Evolutionary conservation across 2,329 filamentous ascomycete species (phyloP).

Genomic region (Neopestalotiopsis rosae): DNA sequence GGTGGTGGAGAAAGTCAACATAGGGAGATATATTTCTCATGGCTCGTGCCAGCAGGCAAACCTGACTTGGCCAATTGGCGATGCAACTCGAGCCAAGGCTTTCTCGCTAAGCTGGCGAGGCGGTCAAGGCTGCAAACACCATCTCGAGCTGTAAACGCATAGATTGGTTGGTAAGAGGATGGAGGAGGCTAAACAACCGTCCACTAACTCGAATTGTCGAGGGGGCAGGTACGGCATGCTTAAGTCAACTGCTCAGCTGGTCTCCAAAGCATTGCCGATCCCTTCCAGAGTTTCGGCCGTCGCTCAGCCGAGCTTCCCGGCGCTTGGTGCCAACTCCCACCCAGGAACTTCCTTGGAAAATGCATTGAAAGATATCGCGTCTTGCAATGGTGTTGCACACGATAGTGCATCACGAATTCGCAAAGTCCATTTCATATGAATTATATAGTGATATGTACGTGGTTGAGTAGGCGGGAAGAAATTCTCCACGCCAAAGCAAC

Average conservation of each 20-base stretch:
- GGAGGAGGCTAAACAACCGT: not conserved
- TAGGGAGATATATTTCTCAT: not conserved
- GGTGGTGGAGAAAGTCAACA: constrained; percentile 1
- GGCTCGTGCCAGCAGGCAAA: not conserved
- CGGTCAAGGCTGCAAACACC: constrained; percentile 7
- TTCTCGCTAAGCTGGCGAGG: not conserved
- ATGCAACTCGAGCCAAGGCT: not conserved
- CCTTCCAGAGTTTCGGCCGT: not conserved
- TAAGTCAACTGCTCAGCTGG: not conserved
- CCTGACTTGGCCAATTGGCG: not conserved
- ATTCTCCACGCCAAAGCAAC: not conserved
- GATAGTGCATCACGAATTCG: not conserved
- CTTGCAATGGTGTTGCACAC: not conserved
- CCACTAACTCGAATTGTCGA: not conserved
- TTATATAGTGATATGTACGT: not conserved
- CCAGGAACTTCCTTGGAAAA: not conserved
- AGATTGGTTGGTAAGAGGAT: not conserved
- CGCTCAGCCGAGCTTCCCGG: not conserved
- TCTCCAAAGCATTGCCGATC: not conserved
- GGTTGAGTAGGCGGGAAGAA: not conserved
- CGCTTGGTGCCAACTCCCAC: not conserved
- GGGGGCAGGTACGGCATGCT: not conserved
- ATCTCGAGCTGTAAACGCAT: not conserved
- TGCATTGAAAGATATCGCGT: not conserved
- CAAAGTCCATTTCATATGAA: not conserved